These are phyloP conservation scores for Lunasporangiospora selenospora DNA, from an alignment of 192 early-diverging fungal genomes.

Conservation along the genomic window DNA sequence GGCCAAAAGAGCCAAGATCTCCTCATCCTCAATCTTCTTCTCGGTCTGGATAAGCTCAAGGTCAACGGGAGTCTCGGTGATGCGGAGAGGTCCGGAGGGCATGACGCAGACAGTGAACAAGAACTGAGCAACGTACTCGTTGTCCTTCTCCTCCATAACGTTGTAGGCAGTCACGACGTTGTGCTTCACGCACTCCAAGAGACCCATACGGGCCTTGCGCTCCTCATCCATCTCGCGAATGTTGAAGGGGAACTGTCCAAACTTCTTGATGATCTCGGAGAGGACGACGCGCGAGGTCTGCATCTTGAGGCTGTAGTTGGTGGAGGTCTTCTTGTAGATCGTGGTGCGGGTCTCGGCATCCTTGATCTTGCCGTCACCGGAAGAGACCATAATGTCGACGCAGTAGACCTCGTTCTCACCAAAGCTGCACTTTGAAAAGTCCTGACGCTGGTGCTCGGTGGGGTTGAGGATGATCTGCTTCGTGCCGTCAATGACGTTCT, in stretches of 20 bases:
- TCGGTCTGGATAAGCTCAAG: conserved; percentile 81
- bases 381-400: conserved; percentile 88
- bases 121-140: conserved; percentile 87
- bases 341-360: conserved; percentile 77
- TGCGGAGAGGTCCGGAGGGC: conserved; percentile 85
- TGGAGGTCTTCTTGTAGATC: conserved; percentile 88
- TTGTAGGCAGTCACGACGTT: conserved; percentile 82
- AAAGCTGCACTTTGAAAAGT: conserved; percentile 72
- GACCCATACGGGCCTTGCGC: conserved; percentile 90
- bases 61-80: conserved; percentile 82
- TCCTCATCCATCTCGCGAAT: conserved; percentile 88
- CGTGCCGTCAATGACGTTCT: conserved; percentile 89
- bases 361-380: conserved; percentile 88
- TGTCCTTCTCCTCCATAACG: conserved; percentile 84
- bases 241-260: conserved; percentile 89
- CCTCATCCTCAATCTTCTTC: conserved; percentile 83
- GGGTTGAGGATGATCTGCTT: conserved; percentile 96
- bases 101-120: conserved; percentile 92
- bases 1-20: conserved; percentile 77
- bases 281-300: conserved; percentile 78
- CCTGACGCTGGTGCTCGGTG: conserved; percentile 73
- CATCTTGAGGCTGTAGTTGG: conserved; percentile 87
- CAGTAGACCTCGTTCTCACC: conserved; percentile 93
- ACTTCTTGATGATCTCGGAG: conserved; percentile 77
- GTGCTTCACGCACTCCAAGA: conserved; percentile 88